These are phyloP conservation scores for Candida sonorensis DNA, from an alignment of 805 yeast species.

Conservation along the genomic window DNA sequence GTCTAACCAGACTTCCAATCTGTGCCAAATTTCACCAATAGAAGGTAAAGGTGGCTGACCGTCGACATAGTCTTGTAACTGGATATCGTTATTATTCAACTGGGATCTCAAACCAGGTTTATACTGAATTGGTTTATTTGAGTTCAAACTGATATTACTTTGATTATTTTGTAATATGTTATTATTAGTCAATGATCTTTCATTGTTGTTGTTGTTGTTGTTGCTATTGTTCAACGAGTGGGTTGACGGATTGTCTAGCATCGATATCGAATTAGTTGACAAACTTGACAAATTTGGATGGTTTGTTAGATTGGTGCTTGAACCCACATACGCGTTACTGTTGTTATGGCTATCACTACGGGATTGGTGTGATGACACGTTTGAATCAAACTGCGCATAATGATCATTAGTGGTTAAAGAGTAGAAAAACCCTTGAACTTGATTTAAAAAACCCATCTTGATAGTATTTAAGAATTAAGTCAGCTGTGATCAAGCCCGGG, in stretches of 20 bases:
- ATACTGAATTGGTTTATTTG: constrained; percentile 32
- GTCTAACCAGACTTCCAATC: constrained; percentile 77
- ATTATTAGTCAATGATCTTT: too few species aligned
- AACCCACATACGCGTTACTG: constrained; percentile 8
- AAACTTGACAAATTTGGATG: constrained; percentile 11
- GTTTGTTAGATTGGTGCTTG: too few species aligned
- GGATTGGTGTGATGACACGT: constrained; percentile 20
- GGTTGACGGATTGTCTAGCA: constrained; percentile 26
- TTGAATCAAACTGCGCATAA: constrained; percentile 44
- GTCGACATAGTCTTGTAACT: constrained; percentile 32
- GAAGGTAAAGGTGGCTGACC: constrained; percentile 53
- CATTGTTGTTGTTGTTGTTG: too few species aligned
- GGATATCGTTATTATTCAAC: constrained; percentile 44
- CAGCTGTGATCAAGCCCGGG: too few species aligned
- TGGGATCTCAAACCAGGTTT: constrained; percentile 34
- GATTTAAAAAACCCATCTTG: constrained; percentile 23
- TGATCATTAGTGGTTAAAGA: constrained; percentile 54
- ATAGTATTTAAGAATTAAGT: too few species aligned
- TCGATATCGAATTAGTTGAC: constrained; percentile 23
- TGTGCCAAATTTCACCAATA: constrained; percentile 80
- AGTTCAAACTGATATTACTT: too few species aligned
- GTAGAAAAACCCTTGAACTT: constrained; percentile 32
- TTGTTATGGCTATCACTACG: constrained; percentile 14
- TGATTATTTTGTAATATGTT: too few species aligned
- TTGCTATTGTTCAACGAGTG: constrained; percentile 34